These are phyloP conservation scores for Circinella umbellata DNA, from an alignment of 371 early-diverging fungal genomes.

Conservation along the genomic window DNA sequence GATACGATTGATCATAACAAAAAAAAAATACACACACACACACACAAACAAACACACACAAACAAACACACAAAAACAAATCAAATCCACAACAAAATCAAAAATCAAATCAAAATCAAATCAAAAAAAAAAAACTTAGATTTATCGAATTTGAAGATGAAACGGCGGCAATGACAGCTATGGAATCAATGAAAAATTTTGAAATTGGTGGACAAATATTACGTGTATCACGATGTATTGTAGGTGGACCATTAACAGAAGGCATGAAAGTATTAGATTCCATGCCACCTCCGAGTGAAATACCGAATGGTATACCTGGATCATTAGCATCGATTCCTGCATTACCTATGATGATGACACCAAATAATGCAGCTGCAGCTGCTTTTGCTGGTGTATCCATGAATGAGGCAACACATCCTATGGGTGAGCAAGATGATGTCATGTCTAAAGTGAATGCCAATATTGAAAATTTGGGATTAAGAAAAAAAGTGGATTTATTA, in stretches of 20 bases:
- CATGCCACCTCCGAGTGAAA: slow-evolving; percentile 41
- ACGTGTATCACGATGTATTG: slow-evolving; percentile 66
- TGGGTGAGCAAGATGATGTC: slow-evolving; percentile 14
- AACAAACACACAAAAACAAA: too few relatives aligned
- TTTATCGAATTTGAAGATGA: slow-evolving; percentile 71
- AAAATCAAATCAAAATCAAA: too few relatives aligned
- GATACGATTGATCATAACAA: background rate
- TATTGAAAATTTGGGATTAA: slow-evolving; percentile 16
- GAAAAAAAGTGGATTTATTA: slow-evolving; percentile 14
- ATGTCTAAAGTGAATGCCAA: slow-evolving; percentile 25
- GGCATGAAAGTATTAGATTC: slow-evolving; percentile 77
- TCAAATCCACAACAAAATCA: too few relatives aligned
- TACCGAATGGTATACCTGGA: too few relatives aligned
- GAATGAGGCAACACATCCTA: too few relatives aligned
- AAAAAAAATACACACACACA: slow-evolving; percentile 9
- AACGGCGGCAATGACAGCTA: slow-evolving; percentile 58
- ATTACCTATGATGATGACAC: background rate
- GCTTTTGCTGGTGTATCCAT: too few relatives aligned
- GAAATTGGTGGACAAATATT: slow-evolving; percentile 73
- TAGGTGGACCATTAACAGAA: slow-evolving; percentile 81
- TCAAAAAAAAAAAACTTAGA: too few relatives aligned
- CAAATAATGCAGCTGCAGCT: too few relatives aligned
- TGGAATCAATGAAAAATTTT: slow-evolving; percentile 74
- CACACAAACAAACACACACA: too few relatives aligned
- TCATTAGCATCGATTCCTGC: too few relatives aligned